phyloP scores from a whole-genome alignment of 306 rosid species.

The Parietaria judaica region DNA sequence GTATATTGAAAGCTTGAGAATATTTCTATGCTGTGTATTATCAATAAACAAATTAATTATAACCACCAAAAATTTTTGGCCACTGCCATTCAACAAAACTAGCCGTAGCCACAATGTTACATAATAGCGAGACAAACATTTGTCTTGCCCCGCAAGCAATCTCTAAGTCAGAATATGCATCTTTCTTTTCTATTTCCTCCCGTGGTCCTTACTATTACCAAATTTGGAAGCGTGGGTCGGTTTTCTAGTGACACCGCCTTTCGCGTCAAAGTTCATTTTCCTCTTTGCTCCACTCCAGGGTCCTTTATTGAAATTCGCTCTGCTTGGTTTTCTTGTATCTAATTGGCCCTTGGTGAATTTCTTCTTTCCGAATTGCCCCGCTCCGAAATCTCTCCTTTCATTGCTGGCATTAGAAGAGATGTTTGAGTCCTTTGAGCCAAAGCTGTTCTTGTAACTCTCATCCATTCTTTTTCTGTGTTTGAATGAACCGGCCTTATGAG shows the following conservation, averaged over 20 bases:
- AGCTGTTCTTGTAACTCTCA: slow-evolving; percentile 16
- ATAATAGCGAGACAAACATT: neutral
- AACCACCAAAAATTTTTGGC: no score
- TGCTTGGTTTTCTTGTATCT: slow-evolving; percentile 18
- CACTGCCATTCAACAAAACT: no score
- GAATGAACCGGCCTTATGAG: slow-evolving; percentile 20
- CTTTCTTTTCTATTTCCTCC: slow-evolving; percentile 17
- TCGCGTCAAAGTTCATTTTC: slow-evolving; percentile 13
- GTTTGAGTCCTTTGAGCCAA: slow-evolving; percentile 12
- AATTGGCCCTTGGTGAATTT: slow-evolving; percentile 21
- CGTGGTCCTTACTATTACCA: slow-evolving; percentile 17
- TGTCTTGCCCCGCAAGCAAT: neutral
- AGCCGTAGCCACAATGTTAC: no score
- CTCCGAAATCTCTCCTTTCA: slow-evolving; percentile 24
- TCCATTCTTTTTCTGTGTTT: slow-evolving; percentile 36
- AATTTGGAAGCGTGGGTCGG: slow-evolving; percentile 26
- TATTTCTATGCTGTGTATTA: no score
- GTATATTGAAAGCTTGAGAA: no score
- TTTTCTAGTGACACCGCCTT: slow-evolving; percentile 20
- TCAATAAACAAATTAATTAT: no score
- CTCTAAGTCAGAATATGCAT: neutral
- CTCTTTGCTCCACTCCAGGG: slow-evolving; percentile 24
- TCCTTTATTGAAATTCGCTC: slow-evolving; percentile 21
- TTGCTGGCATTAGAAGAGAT: slow-evolving; percentile 18
- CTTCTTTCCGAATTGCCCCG: slow-evolving; percentile 25